Conservation (phyloP, 352 stramenopile species). For the Pythium grandisporangium region DNA sequence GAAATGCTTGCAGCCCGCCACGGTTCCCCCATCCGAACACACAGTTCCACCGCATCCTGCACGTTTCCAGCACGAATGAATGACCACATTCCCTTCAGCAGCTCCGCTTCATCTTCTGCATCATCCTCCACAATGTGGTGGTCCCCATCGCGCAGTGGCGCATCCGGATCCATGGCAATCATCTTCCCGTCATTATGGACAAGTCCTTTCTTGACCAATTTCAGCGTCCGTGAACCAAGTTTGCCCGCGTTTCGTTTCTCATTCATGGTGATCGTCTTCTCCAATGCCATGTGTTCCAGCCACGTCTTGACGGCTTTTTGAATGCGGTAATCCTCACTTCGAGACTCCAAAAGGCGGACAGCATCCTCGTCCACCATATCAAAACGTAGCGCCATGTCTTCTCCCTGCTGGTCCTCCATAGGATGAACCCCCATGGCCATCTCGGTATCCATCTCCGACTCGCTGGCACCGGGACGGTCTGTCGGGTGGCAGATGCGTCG, state of each 20-base stretch:
- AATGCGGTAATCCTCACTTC: slow-evolving; percentile 58
- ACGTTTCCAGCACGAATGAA: slow-evolving; percentile 60
- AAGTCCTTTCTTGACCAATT: slow-evolving; percentile 43
- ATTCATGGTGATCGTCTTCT: slow-evolving; percentile 47
- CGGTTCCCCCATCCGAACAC: slow-evolving; percentile 56
- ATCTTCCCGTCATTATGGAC: slow-evolving; percentile 9
- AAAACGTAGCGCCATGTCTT: slow-evolving; percentile 41
- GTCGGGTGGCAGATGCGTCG: slow-evolving; percentile 45
- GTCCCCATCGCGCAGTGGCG: slow-evolving; percentile 55
- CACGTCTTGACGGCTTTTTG: slow-evolving; percentile 63
- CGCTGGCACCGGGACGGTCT: slow-evolving; percentile 19
- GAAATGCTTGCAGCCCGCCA: slow-evolving; percentile 77
- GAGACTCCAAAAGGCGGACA: slow-evolving; percentile 42
- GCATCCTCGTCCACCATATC: slow-evolving; percentile 79
- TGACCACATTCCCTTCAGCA: slow-evolving; percentile 70
- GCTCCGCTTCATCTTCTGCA: slow-evolving; percentile 66
- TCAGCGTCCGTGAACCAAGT: slow-evolving; percentile 46
- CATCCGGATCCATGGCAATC: slow-evolving; percentile 68
- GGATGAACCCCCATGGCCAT: no score
- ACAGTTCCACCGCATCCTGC: slow-evolving; percentile 61
- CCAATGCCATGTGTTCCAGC: slow-evolving; percentile 75
- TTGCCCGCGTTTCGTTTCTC: slow-evolving; percentile 36
- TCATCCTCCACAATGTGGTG: slow-evolving; percentile 58
- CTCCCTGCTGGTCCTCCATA: slow-evolving; percentile 18
- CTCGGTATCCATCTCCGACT: slow-evolving; percentile 18